Percentiles rank a stretch among this genome's conserved stretches.
Evolutionary conservation across 768 basidiomycete species (phyloP).

Genomic region (Leccinum arenicola): DNA sequence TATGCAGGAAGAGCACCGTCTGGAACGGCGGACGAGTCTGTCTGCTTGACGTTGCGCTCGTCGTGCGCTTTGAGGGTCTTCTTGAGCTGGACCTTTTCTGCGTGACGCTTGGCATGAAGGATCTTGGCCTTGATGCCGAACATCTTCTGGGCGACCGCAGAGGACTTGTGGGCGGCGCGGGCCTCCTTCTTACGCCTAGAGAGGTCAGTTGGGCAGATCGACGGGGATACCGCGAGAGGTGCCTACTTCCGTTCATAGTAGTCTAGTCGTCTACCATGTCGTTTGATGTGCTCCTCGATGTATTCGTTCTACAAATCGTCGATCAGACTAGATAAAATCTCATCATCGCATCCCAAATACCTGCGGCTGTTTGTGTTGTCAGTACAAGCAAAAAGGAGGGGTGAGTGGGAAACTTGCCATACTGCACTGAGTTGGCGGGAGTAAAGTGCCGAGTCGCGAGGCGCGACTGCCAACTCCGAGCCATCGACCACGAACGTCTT

Average conservation of each 20-base stretch:
- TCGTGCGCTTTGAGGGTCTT: constrained; percentile 99
- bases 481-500: constrained; percentile 10
- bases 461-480: neutral
- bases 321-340: constrained; percentile 9
- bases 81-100: constrained; percentile 97
- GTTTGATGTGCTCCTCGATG: constrained; percentile 98
- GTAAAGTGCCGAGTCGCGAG: constrained; percentile 27
- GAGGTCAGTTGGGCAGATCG: neutral
- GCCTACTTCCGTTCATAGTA: constrained; percentile 92
- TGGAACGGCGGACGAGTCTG: constrained; percentile 76
- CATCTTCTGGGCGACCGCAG: constrained; percentile 85
- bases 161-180: constrained; percentile 71
- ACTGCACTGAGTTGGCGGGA: neutral
- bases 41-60: constrained; percentile 95
- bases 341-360: constrained; percentile 33
- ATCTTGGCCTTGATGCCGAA: constrained; percentile 98
- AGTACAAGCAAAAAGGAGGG: constrained; percentile 1
- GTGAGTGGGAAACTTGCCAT: constrained; percentile 25
- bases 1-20: constrained; percentile 95
- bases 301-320: constrained; percentile 80
- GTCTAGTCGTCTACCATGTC: constrained; percentile 94
- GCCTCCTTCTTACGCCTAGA: constrained; percentile 79
- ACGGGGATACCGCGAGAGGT: neutral
- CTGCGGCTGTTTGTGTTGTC: constrained; percentile 54
- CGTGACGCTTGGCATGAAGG: constrained; percentile 94